phyloP scores from a whole-genome alignment of 1,284 basidiomycete genomes.

The Leucoagaricus sp. region DNA sequence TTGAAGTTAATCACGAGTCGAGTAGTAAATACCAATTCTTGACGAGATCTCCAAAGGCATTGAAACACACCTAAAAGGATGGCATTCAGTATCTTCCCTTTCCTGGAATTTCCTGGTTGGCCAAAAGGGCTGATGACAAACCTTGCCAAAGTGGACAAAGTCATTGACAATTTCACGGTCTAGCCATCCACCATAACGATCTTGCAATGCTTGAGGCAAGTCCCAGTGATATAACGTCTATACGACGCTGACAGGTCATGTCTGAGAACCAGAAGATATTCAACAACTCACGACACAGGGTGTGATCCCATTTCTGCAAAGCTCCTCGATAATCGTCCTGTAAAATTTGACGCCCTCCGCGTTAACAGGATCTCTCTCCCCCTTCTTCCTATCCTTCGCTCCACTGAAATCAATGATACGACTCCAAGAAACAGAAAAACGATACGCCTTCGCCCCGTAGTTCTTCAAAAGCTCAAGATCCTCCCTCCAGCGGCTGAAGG shows the following conservation, averaged over 20 bases:
- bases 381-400: slow-evolving; percentile 48
- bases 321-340: slow-evolving; percentile 64
- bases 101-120: too few species aligned
- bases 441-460: slow-evolving; percentile 59
- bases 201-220: slow-evolving; percentile 67
- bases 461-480: slow-evolving; percentile 64
- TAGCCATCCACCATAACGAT: slow-evolving; percentile 75
- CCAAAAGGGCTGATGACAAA: too few species aligned
- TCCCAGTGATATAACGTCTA: slow-evolving; percentile 83
- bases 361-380: slow-evolving; percentile 71
- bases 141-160: slow-evolving; percentile 64
- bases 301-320: slow-evolving; percentile 62
- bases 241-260: not conserved
- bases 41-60: slow-evolving; percentile 73
- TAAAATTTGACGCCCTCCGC: slow-evolving; percentile 69
- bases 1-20: not conserved
- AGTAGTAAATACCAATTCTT: slow-evolving; percentile 61
- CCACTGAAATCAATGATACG: slow-evolving; percentile 54
- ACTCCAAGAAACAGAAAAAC: slow-evolving; percentile 79
- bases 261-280: not conserved
- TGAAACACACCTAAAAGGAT: slow-evolving; percentile 57
- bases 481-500: slow-evolving; percentile 67
- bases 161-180: slow-evolving; percentile 66
- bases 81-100: not conserved
- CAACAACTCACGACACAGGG: slow-evolving; percentile 64